Evolutionary conservation across 2,329 filamentous ascomycete species (phyloP), one percentile per base, ranked within the genome.

Genomic region (Fusarium pseudograminearum): DNA sequence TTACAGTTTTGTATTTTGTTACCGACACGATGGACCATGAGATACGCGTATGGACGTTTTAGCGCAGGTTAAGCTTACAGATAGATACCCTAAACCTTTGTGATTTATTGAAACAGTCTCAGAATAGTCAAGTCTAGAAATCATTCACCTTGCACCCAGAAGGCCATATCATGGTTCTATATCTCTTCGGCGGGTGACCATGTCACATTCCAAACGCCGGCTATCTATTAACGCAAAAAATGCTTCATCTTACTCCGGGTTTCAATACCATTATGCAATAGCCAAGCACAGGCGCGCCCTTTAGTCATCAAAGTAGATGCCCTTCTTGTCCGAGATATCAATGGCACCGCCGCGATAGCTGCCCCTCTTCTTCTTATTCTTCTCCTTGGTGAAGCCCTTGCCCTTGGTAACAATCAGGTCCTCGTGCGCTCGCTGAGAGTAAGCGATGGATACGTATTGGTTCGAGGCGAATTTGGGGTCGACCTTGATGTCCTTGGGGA

Each of bases 311-410:
- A 99, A 99, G 83, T 97, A 98, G 83, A 97, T 92, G 61, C 93
- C 91, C 81, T 95, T 94, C 70, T 91, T 91, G 22, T 90, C 89
- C 16, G 86, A 82, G 55, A 95, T 92, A 78, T 99, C 94, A 75
- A 99, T 97, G 54, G 87, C 81, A 9, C 96, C 96, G 45, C 96
- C 96, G 48, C 92, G 90, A 85, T 97, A 99, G 71, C 91, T 93
- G 52, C 96, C 96, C 74, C 90, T 87, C 86, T 94, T 94, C 87
- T 94, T 96, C 86, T 99, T 99, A 83, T 99, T 99, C 90, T 99
- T 99, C 85, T 98, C 96, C 85, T 99, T 99, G 64, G 95, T 98
- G 82, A 99, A 99, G 6, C 93, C 94, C 83, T 98, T 98, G 76
- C 96, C 96, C 79, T 91, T 93, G 33, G 95, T 98, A 40, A 97